These are phyloP conservation scores for Fusarium sacchari DNA, from an alignment of 2,329 filamentous ascomycete species.

Conservation along the genomic window DNA sequence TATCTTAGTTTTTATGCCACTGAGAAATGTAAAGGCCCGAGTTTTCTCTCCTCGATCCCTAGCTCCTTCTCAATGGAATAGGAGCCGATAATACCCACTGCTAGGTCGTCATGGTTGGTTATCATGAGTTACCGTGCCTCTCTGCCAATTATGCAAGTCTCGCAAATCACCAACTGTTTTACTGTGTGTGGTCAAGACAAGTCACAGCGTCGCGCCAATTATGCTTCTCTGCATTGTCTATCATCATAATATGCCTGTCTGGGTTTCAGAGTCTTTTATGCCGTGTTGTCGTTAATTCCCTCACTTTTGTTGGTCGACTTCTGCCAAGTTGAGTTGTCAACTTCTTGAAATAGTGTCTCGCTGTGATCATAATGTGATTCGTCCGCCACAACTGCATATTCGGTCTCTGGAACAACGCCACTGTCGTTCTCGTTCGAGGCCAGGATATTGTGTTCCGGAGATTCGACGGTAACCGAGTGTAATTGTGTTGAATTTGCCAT, in stretches of 20 bases:
- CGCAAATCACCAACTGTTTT: conserved; percentile 6
- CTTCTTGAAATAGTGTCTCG: neutral
- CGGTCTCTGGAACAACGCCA: conserved; percentile 3
- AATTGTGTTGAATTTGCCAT: neutral
- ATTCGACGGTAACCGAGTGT: neutral
- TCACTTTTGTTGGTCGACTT: neutral
- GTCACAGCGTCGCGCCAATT: conserved; percentile 6
- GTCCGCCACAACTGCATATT: neutral
- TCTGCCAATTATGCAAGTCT: conserved; percentile 8
- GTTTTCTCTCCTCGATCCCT: neutral
- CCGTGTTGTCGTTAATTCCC: conserved; percentile 8
- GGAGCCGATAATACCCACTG: neutral
- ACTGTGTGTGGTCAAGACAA: conserved; percentile 12
- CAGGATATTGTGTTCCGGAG: neutral
- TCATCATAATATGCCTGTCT: neutral
- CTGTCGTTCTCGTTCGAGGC: neutral
- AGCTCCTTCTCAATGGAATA: neutral
- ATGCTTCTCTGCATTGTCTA: neutral
- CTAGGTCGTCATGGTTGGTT: neutral
- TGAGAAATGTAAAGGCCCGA: neutral
- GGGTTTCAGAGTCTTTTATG: neutral
- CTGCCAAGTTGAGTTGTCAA: neutral
- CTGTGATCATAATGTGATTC: neutral
- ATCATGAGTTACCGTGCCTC: neutral
- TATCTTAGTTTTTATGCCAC: neutral